Base-by-base conservation (phyloP, 2,329 filamentous ascomycete species). In the Ascochyta lentis region DNA sequence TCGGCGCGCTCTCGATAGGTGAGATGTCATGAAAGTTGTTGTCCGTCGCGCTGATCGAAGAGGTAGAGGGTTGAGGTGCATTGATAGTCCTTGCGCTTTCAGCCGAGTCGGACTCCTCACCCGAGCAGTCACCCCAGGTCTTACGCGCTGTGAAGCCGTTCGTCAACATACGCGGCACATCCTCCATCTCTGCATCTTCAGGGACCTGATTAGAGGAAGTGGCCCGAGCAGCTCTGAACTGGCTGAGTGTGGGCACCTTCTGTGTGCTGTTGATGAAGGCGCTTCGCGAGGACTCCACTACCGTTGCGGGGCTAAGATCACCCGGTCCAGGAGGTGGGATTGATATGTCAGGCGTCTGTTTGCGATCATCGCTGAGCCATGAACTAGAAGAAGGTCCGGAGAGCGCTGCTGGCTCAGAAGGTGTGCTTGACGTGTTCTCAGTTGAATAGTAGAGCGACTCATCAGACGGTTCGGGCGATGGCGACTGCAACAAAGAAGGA, bases 221-320 rank as follows among this genome's bases (percentile, higher is more conserved):
- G 27, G 59, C 43, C 34, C 38, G 61, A 15, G 38, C n/a, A 23
- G 39, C 49, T 15, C 37, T 44, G 34, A 60, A 61, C 9, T 69
- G 68, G 34, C 60, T 56, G 12, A 76, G 46, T 4, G 72, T 77
- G 6, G 75, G 74, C 9, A 76, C 63, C 22, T 73, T 73, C 47
- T 79, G 75, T 3, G 76, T 76, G 55, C 77, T 78, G 63, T 79
- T 80, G 56, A 77, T 72, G 40, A 79, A 76, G 16, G 76, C 72
- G 61, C 68, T 78, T 13, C 67, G 68, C 16, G 73, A 76, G 26
- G 75, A 69, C 29, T 77, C 72, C 10, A 61, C 48, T 7, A 71
- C 60, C 4, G 67, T 65, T 13, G 52, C 42, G 34, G 62, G 63
- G 12, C 47, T 50, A 27, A 53, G 31, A 12, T 54, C 26, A 5